Evolutionary conservation across 1,284 basidiomycete genomes (phyloP).

Genomic region (Lentinula novae-zelandiae): DNA sequence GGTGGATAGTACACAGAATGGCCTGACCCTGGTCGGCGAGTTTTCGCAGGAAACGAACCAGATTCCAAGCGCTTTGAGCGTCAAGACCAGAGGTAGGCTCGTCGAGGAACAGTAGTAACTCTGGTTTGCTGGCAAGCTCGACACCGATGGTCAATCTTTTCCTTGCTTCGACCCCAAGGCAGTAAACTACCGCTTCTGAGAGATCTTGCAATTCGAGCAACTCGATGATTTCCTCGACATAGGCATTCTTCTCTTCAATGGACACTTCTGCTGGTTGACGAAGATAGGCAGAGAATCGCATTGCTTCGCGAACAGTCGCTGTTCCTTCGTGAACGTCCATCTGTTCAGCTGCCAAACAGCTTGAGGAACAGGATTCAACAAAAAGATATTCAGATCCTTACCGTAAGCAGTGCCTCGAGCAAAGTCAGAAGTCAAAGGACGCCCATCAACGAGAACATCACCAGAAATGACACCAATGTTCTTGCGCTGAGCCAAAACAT

Average conservation of each 20-base stretch:
- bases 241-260: slow-evolving; percentile 77
- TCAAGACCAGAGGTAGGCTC: slow-evolving; percentile 70
- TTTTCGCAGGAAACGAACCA: slow-evolving; percentile 77
- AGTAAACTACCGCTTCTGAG: slow-evolving; percentile 60
- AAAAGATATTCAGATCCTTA: slow-evolving; percentile 25
- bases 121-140: slow-evolving; percentile 82
- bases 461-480: slow-evolving; percentile 84
- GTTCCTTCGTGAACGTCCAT: slow-evolving; percentile 86
- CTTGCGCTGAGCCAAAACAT: slow-evolving; percentile 86
- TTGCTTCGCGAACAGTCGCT: slow-evolving; percentile 84
- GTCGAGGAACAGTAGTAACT: slow-evolving; percentile 75
- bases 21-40: slow-evolving; percentile 86
- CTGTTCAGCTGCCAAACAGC: slow-evolving; percentile 67
- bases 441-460: slow-evolving; percentile 79
- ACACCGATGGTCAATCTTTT: slow-evolving; percentile 90
- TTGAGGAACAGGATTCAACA: slow-evolving; percentile 25
- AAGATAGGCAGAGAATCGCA: slow-evolving; percentile 86
- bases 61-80: slow-evolving; percentile 43
- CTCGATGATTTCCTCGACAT: slow-evolving; percentile 75
- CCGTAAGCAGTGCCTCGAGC: slow-evolving; percentile 77
- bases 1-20: slow-evolving; percentile 74
- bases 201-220: slow-evolving; percentile 65
- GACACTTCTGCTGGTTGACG: slow-evolving; percentile 78
- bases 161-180: slow-evolving; percentile 71
- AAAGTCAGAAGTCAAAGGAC: slow-evolving; percentile 72